Evolutionary conservation across 495 filamentous ascomycete species (phyloP).

Genomic region (Aspergillus steynii): DNA sequence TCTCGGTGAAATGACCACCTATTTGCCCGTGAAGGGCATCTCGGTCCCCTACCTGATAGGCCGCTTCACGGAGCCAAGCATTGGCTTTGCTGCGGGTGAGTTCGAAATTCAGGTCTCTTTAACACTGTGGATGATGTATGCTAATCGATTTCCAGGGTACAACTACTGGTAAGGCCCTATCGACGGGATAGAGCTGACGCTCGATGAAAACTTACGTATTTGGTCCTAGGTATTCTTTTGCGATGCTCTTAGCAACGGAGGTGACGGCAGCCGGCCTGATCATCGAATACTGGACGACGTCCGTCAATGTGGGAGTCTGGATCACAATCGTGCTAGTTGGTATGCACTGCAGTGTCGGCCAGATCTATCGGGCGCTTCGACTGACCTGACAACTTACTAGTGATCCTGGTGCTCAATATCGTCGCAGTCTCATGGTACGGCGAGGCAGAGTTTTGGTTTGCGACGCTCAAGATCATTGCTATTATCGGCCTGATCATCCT

Average conservation of each 20-base stretch:
- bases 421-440: constrained; percentile 69
- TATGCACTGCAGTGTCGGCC: constrained; percentile 26
- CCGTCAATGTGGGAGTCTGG: constrained; percentile 55
- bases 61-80: constrained; percentile 65
- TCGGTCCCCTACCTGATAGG: constrained; percentile 72
- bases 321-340: constrained; percentile 69
- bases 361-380: neutral
- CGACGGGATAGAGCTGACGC: no score
- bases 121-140: constrained; percentile 23
- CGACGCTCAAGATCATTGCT: constrained; percentile 72
- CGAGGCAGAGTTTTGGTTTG: constrained; percentile 74
- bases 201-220: neutral
- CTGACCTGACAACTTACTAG: constrained; percentile 47
- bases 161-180: constrained; percentile 46
- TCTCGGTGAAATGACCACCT: constrained; percentile 72
- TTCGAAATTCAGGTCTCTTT: constrained; percentile 15
- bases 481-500: constrained; percentile 69
- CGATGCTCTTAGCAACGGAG: constrained; percentile 65
- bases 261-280: constrained; percentile 68
- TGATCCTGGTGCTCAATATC: constrained; percentile 66
- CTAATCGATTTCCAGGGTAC: constrained; percentile 50
- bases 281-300: constrained; percentile 67
- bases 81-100: constrained; percentile 70
- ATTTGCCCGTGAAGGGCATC: constrained; percentile 67
- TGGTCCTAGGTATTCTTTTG: constrained; percentile 40